Evolutionary conservation across 23 red algal species (phyloP).

Genomic region (Porphyridium purpureum): DNA sequence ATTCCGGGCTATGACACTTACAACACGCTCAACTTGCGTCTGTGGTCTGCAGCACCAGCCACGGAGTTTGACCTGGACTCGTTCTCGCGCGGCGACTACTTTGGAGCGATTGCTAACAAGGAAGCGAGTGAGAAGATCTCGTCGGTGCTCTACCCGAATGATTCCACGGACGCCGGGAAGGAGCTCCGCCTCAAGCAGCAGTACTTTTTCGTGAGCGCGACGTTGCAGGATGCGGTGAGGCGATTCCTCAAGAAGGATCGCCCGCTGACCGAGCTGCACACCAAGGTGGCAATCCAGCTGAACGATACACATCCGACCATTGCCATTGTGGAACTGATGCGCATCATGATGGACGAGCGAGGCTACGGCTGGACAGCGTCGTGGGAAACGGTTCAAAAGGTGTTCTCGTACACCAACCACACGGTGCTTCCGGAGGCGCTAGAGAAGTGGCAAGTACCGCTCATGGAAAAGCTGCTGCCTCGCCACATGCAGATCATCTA

Average conservation of each 20-base stretch:
- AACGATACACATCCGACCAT: slow-evolving; percentile 99
- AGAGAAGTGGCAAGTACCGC: slow-evolving; percentile 90
- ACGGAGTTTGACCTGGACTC: slow-evolving; percentile 93
- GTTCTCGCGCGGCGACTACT: slow-evolving; percentile 95
- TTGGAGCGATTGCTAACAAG: slow-evolving; percentile 54
- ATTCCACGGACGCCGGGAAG: slow-evolving; percentile 96
- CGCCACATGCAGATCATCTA: slow-evolving; percentile 98
- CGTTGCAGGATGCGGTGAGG: slow-evolving; percentile 82
- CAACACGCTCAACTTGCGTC: slow-evolving; percentile 83
- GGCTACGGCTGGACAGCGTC: slow-evolving; percentile 81
- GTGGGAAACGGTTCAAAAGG: slow-evolving; percentile 67
- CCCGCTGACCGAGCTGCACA: slow-evolving; percentile 67
- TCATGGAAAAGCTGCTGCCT: slow-evolving; percentile 95
- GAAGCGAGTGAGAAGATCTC: slow-evolving; percentile 81
- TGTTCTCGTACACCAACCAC: slow-evolving; percentile 99
- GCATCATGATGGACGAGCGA: slow-evolving; percentile 72
- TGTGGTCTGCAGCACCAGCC: slow-evolving; percentile 81
- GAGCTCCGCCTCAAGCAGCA: slow-evolving; percentile 99
- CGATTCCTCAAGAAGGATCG: slow-evolving; percentile 74
- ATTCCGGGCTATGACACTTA: slow-evolving; percentile 99
- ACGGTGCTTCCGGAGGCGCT: slow-evolving; percentile 99
- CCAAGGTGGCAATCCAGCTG: slow-evolving; percentile 86
- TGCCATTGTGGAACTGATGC: slow-evolving; percentile 91
- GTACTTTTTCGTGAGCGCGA: slow-evolving; percentile 97
- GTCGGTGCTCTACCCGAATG: slow-evolving; percentile 94